phyloP scores from a whole-genome alignment of 805 yeast genomes.

The Schwanniomyces pseudopolymorphus region DNA sequence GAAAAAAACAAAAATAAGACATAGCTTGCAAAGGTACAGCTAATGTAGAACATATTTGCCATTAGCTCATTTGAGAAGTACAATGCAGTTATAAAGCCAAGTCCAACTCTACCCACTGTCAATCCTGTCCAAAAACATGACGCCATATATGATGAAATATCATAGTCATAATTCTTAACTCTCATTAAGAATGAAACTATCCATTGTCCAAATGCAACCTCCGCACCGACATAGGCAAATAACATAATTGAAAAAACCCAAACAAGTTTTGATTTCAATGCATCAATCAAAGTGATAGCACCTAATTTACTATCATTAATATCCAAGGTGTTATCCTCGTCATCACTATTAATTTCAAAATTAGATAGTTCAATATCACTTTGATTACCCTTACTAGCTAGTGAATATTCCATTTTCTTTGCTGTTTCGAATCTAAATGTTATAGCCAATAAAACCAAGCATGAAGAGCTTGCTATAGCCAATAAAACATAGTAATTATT shows the following conservation, averaged over 20 bases:
- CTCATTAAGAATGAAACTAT: conserved; percentile 46
- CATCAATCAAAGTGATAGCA: conserved; percentile 16
- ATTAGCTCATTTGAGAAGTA: conserved; percentile 46
- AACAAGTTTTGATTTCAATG: conserved; percentile 34
- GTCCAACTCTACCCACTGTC: conserved; percentile 46
- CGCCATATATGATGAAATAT: conserved; percentile 46
- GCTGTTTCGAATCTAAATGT: conserved; percentile 45
- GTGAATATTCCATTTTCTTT: conserved; percentile 38
- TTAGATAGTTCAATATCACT: conserved; percentile 13
- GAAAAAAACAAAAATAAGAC: conserved; percentile 25
- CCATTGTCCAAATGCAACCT: conserved; percentile 56
- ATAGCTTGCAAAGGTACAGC: conserved; percentile 28
- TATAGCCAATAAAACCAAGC: conserved; percentile 19
- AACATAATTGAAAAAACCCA: conserved; percentile 42
- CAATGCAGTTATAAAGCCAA: conserved; percentile 55
- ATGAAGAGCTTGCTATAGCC: conserved; percentile 20
- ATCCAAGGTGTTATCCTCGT: conserved; percentile 6
- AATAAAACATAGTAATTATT: conserved; percentile 44
- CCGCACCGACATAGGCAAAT: conserved; percentile 53
- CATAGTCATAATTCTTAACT: conserved; percentile 35
- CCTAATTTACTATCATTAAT: neutral
- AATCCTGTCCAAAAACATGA: conserved; percentile 53
- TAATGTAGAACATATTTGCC: conserved; percentile 43
- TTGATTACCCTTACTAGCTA: conserved; percentile 4
- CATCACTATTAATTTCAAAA: conserved; percentile 3